Conservation (phyloP, 1,139 yeast species). For the Hyphopichia wangnamkhiaoensis region DNA sequence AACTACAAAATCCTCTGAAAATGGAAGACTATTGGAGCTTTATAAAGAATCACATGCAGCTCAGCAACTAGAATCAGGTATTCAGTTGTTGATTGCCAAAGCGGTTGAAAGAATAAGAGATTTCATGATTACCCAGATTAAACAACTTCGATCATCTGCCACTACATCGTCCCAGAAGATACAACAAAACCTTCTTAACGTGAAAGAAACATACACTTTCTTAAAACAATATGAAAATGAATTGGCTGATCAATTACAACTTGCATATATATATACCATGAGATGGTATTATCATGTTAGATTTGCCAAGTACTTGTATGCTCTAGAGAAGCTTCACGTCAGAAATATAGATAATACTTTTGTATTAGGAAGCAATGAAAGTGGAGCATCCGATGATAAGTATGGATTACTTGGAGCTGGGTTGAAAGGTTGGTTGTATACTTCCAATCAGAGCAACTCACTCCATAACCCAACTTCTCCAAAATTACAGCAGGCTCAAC, state of each 20-base stretch:
- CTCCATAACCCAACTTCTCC: constrained; percentile 5
- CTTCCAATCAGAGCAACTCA: constrained; percentile 8
- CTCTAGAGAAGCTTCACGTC: constrained; percentile 64
- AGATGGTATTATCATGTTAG: constrained; percentile 85
- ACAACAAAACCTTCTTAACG: constrained; percentile 65
- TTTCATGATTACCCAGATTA: constrained; percentile 63
- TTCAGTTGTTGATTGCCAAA: constrained; percentile 48
- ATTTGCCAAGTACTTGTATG: constrained; percentile 76
- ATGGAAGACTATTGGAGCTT: constrained; percentile 11
- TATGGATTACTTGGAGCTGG: constrained; percentile 27
- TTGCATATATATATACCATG: constrained; percentile 87
- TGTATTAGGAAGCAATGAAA: constrained; percentile 46
- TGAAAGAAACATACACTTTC: constrained; percentile 62
- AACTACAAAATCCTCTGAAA: constrained; percentile 14
- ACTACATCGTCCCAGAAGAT: constrained; percentile 64
- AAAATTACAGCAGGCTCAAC: constrained; percentile 5
- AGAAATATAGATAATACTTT: constrained; percentile 53
- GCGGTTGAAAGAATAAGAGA: constrained; percentile 77
- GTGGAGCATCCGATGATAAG: constrained; percentile 21
- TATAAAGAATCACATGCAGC: constrained; percentile 38
- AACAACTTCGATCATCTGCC: constrained; percentile 51
- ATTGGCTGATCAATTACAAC: constrained; percentile 73
- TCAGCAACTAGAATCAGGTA: constrained; percentile 33
- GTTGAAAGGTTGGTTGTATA: constrained; percentile 28
- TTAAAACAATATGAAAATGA: constrained; percentile 55